These are phyloP conservation scores for Oryza australiensis DNA, from an alignment of 176 grass and related monocot genomes.

Conservation along the genomic window DNA sequence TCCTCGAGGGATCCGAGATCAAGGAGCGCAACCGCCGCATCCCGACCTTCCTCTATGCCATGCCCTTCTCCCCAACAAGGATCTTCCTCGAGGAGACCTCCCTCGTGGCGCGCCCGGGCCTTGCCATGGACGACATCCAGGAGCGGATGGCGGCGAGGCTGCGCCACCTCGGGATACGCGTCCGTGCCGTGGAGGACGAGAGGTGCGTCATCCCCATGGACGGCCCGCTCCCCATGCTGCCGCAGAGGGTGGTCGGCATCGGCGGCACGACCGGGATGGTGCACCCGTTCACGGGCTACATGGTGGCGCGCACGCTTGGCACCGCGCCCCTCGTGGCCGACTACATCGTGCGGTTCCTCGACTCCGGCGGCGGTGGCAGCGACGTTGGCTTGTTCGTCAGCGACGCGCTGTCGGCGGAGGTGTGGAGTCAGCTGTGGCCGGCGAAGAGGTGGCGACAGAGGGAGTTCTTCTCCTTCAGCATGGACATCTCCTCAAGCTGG, in stretches of 20 bases:
- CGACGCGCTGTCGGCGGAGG: conserved; percentile 53
- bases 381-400: conserved; percentile 16
- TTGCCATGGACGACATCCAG: conserved; percentile 93
- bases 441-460: conserved; percentile 71
- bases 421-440: conserved; percentile 95
- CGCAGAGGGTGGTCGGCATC: conserved; percentile 91
- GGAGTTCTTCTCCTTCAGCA: conserved; percentile 98
- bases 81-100: conserved; percentile 99
- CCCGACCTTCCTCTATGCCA: conserved; percentile 94
- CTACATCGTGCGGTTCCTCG: conserved; percentile 72
- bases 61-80: conserved; percentile 83
- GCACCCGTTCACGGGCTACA: conserved; percentile 94
- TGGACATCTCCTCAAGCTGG: conserved; percentile 98
- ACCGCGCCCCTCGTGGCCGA: conserved; percentile 81
- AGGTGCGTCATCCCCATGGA: conserved; percentile 93
- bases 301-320: conserved; percentile 91
- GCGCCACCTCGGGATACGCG: conserved; percentile 70
- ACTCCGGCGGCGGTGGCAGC: conserved; percentile 23
- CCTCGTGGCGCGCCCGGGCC: conserved; percentile 80
- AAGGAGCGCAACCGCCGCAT: conserved; percentile 62
- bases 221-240: conserved; percentile 77
- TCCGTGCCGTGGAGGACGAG: conserved; percentile 89
- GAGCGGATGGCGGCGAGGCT: conserved; percentile 89
- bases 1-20: conserved; percentile 47
- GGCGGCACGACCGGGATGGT: conserved; percentile 97